These are phyloP conservation scores for Xylaria flabelliformis DNA, from an alignment of 495 filamentous ascomycete genomes.

Conservation along the genomic window DNA sequence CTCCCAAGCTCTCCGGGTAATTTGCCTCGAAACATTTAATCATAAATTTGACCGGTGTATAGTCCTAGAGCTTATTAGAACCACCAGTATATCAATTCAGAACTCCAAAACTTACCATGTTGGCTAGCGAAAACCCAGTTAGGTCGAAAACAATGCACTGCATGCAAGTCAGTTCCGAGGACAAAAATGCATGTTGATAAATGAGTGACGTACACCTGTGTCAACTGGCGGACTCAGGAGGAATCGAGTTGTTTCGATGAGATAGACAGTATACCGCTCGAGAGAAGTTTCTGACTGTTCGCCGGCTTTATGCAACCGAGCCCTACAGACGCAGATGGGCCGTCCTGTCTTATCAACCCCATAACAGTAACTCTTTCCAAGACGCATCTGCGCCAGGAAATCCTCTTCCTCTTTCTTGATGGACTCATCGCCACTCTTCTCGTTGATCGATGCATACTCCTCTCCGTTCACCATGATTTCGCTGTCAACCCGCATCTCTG, in stretches of 20 bases:
- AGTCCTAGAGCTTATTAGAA: slow-evolving; percentile 66
- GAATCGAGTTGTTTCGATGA: slow-evolving; percentile 90
- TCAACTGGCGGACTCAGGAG: slow-evolving; percentile 81
- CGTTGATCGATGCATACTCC: slow-evolving; percentile 63
- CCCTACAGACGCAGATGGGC: slow-evolving; percentile 87
- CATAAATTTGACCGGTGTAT: slow-evolving; percentile 96
- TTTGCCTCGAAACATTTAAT: slow-evolving; percentile 99
- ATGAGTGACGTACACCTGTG: slow-evolving; percentile 63
- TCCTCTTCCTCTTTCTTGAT: slow-evolving; percentile 74
- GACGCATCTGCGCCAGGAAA: slow-evolving; percentile 81
- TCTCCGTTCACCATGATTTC: slow-evolving; percentile 87
- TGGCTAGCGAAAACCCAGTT: slow-evolving; percentile 88
- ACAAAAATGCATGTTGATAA: slow-evolving; percentile 21
- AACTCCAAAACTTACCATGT: slow-evolving; percentile 72
- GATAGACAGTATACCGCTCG: slow-evolving; percentile 90
- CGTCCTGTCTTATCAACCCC: slow-evolving; percentile 84
- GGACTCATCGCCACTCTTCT: slow-evolving; percentile 60
- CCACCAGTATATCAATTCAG: slow-evolving; percentile 8
- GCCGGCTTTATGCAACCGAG: slow-evolving; percentile 76
- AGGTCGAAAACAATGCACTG: slow-evolving; percentile 83
- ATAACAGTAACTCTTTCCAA: slow-evolving; percentile 96
- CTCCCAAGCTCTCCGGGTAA: slow-evolving; percentile 90
- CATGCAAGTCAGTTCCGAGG: slow-evolving; percentile 56
- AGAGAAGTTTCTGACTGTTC: slow-evolving; percentile 82
- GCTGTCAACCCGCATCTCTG: slow-evolving; percentile 83